Evolutionary conservation across 495 filamentous ascomycete species (phyloP), one percentile per base, ranked within the genome.

Genomic region (Trichoderma erinaceum): DNA sequence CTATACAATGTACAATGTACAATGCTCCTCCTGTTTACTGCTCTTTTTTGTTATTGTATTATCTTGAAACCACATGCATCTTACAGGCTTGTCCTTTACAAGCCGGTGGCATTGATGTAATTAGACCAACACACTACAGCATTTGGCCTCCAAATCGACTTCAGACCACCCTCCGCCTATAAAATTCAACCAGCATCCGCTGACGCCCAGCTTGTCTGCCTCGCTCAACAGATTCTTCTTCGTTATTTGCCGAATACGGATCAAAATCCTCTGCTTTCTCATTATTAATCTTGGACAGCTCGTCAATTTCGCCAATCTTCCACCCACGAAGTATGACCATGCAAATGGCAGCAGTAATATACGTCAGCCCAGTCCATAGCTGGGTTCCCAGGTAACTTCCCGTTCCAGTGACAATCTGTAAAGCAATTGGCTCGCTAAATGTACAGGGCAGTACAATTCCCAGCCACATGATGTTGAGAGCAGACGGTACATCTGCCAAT

Each of bases 381-480:
- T 66, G 65, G 1, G 65, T 66, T 7, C 65, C 65, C 18, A 66
- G 65, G 32, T 66, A 66, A 44, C 21, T 48, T n/a, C 65, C 65
- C 21, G 65, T 66, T 43, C 65, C 65, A 13, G 41, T 46, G n/a
- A 66, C 65, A 27, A 66, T 66, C 23, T 66, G 65, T 21, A 66
- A 29, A 21, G 65, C 65, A 13, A 66, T 52, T 16, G 65, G 65
- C 43, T 66, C 65, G 65, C 65, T 66, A 25, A 66, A 66, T 6
- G 44, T 32, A 25, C 65, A 66, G 7, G 65, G 65, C 3, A 52
- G 65, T 44, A 66, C n/a, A 41, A 66, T 46, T n/a, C 27, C 25
- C 41, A 66, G 7, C 65, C 65, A 66, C 65, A 48, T 21, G 15
- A 66, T 29, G 35, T 66, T 66, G 41, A 66, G 65, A 8, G 41